phyloP scores from a whole-genome alignment of 371 early-diverging fungal genomes.

The Lichtheimia hyalospora region DNA sequence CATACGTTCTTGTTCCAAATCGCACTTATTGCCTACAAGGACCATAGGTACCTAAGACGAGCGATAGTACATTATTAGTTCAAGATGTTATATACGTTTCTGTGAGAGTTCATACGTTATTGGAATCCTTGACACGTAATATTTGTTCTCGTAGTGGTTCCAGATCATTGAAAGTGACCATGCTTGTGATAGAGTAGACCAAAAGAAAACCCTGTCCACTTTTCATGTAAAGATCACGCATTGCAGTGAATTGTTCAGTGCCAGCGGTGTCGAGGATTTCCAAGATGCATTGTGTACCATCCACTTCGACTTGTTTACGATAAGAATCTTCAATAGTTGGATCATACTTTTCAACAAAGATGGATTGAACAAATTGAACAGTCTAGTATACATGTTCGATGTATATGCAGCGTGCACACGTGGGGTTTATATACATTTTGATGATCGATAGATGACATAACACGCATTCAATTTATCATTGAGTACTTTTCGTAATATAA shows the following conservation, averaged over 20 bases:
- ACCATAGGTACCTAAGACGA: constrained; percentile 84
- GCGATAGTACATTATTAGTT: no score
- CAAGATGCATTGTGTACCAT: constrained; percentile 84
- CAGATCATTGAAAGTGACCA: constrained; percentile 81
- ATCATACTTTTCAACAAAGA: constrained; percentile 90
- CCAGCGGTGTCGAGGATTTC: constrained; percentile 91
- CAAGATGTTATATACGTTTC: neutral
- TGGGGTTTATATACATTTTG: no score
- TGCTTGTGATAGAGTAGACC: constrained; percentile 85
- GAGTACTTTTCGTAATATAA: no score
- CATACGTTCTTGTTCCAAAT: constrained; percentile 77
- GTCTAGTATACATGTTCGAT: constrained; percentile 53
- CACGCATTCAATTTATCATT: no score
- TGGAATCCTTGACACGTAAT: constrained; percentile 78
- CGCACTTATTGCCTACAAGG: constrained; percentile 86
- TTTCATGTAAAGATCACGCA: constrained; percentile 92
- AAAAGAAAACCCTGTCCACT: constrained; percentile 89
- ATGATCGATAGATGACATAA: no score
- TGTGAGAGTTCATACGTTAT: constrained; percentile 43
- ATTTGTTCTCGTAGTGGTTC: constrained; percentile 79
- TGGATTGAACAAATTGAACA: constrained; percentile 89
- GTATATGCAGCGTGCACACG: neutral
- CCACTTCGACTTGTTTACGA: constrained; percentile 86
- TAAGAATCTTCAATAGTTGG: constrained; percentile 93
- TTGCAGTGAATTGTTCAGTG: constrained; percentile 89